Evolutionary conservation across 1,284 basidiomycete species (phyloP).

Genomic region (Psilocybe mexicana): DNA sequence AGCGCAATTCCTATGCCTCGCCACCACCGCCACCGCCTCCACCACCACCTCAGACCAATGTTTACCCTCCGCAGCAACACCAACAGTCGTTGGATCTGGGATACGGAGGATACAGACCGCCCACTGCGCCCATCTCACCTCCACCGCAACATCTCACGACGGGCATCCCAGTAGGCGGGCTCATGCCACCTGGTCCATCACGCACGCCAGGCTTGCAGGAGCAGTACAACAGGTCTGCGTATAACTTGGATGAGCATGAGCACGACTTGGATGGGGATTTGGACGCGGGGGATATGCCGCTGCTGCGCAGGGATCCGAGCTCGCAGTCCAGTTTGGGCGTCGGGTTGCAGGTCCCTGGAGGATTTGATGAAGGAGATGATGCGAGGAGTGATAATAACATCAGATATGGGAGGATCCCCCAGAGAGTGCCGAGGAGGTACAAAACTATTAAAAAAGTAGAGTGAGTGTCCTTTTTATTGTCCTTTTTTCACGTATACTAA

Average conservation of each 20-base stretch:
- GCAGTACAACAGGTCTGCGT: conserved; percentile 24
- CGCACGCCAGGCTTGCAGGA: conserved; percentile 14
- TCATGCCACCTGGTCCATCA: conserved; percentile 18
- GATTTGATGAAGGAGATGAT: conserved; percentile 40
- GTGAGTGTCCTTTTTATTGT: conserved; percentile 39
- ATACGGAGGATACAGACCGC: conserved; percentile 18
- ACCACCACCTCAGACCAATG: conserved; percentile 1
- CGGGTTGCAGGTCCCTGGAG: conserved; percentile 32
- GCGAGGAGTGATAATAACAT: conserved; percentile 52
- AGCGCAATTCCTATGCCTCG: conserved; percentile 18
- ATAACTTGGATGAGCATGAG: conserved; percentile 45
- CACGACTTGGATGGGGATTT: conserved; percentile 45
- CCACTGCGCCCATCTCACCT: conserved; percentile 17
- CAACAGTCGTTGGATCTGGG: conserved; percentile 10
- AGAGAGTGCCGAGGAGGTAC: conserved; percentile 82
- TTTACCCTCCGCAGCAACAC: conserved; percentile 26
- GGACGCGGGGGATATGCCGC: conserved; percentile 64
- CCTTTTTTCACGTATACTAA: not conserved
- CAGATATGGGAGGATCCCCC: conserved; percentile 83
- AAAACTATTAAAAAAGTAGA: conserved; percentile 90
- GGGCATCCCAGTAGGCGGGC: conserved; percentile 16
- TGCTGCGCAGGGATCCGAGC: conserved; percentile 50
- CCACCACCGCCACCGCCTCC: conserved; percentile 19
- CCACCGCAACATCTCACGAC: conserved; percentile 30
- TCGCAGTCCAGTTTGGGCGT: conserved; percentile 19